phyloP scores from a whole-genome alignment of 805 yeast species.

The Yarrowia sp. region DNA sequence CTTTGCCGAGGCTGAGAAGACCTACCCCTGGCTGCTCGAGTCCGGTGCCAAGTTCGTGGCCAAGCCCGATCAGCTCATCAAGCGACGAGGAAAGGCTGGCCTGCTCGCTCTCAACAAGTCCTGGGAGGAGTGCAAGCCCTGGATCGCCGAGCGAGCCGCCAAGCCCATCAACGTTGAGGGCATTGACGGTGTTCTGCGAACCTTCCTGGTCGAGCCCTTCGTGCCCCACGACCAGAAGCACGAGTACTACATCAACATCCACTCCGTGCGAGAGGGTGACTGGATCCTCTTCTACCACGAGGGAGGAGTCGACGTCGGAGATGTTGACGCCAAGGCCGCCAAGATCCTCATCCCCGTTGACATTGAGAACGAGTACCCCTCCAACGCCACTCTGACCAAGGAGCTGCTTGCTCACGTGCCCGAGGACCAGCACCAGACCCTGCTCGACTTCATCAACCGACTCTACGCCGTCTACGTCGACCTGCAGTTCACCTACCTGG shows the following conservation, averaged over 20 bases:
- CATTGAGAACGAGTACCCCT: constrained; percentile 42
- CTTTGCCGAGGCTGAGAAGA: constrained; percentile 39
- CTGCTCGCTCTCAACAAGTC: constrained; percentile 44
- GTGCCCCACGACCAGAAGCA: constrained; percentile 47
- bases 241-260: constrained; percentile 48
- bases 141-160: constrained; percentile 46
- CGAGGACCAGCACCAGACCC: constrained; percentile 41
- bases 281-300: constrained; percentile 48
- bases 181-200: constrained; percentile 41
- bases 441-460: constrained; percentile 46
- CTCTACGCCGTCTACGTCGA: constrained; percentile 48
- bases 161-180: constrained; percentile 42
- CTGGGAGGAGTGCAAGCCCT: constrained; percentile 44
- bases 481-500: constrained; percentile 46
- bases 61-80: constrained; percentile 47
- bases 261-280: constrained; percentile 49
- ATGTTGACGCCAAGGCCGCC: constrained; percentile 47
- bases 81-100: constrained; percentile 47
- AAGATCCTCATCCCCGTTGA: constrained; percentile 45
- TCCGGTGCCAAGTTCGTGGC: constrained; percentile 44
- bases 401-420: constrained; percentile 43
- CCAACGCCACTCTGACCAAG: constrained; percentile 38
- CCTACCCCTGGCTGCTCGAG: constrained; percentile 43
- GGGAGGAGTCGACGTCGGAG: constrained; percentile 50
- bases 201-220: constrained; percentile 47